phyloP scores from a whole-genome alignment of 2,329 filamentous ascomycete species.

The Venturiaceae sp. region DNA sequence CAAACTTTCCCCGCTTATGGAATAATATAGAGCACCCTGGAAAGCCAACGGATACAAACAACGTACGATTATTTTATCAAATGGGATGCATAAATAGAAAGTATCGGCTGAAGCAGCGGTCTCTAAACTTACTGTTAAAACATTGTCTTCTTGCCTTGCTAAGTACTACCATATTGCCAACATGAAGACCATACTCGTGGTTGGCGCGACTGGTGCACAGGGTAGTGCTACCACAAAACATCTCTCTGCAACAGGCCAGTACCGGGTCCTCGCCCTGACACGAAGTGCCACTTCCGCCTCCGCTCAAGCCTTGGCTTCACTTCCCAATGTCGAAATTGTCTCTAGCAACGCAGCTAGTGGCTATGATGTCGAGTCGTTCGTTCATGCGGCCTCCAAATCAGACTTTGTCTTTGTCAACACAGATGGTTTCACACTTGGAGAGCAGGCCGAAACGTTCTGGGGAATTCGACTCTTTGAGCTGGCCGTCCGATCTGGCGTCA shows the following conservation, averaged over 20 bases:
- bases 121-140: no score
- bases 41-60: no score
- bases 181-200: neutral
- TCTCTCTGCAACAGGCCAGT: neutral
- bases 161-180: no score
- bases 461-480: conserved; percentile 1
- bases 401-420: neutral
- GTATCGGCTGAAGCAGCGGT: no score
- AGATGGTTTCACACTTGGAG: conserved; percentile 1
- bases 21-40: no score
- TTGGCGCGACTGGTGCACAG: conserved; percentile 2
- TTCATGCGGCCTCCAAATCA: neutral
- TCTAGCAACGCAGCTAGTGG: neutral
- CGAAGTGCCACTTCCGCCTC: neutral
- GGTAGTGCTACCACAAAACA: neutral
- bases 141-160: no score
- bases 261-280: neutral
- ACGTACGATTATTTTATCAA: no score
- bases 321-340: neutral
- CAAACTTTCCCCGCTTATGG: no score
- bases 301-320: neutral
- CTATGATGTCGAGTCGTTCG: neutral
- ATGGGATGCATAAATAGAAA: no score
- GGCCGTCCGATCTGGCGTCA: neutral
- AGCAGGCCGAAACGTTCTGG: neutral